Base-by-base conservation (phyloP, 331 rosid species). In the Stylosanthes scabra region DNA sequence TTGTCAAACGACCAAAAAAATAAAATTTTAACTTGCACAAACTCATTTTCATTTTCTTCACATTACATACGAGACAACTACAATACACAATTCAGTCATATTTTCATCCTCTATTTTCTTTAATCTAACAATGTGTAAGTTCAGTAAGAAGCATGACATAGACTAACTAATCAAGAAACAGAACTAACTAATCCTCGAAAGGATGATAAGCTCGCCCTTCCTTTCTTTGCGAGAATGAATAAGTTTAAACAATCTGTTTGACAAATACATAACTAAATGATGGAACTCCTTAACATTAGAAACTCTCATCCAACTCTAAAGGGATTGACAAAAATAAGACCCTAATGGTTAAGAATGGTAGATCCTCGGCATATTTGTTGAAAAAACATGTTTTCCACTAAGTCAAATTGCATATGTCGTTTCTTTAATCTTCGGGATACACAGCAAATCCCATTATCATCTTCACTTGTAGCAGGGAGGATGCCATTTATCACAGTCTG, bases 341-440 rank as follows among this genome's bases (percentile, higher is more conserved):
- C 86, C 89, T 82, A 14, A 47, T 46, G 27, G 51, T 39, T 56
- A 70, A 73, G 51, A 68, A 77, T 72, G 58, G 63, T 29, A 70
- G 45, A 34, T 40, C 34, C 52, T 44, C 29, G 60, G 74, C 72
- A 78, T 72, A 70, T 57, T 20, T 42, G 66, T 62, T 65, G 55
- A 67, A 52, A 13, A 59, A 55, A n/a, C 66, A 8, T 12, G 27
- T 70, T 70, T 67, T 70, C 66, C 65, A 11, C 58, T 72, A 37
- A 51, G 82, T 11, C 15, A 61, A 68, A 62, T 62, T 50, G 80
- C 31, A 31, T 15, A 50, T 8, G 49, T 10, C 62, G 58, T n/a
- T 61, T 64, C 62, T 70, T 45, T 57, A n/a, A n/a, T n/a, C n/a
- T n/a, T n/a, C n/a, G n/a, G n/a, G n/a, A n/a, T n/a, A n/a, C n/a